Conservation (phyloP, 2,329 filamentous ascomycete species). For the Cladosporium cucumerinum region DNA sequence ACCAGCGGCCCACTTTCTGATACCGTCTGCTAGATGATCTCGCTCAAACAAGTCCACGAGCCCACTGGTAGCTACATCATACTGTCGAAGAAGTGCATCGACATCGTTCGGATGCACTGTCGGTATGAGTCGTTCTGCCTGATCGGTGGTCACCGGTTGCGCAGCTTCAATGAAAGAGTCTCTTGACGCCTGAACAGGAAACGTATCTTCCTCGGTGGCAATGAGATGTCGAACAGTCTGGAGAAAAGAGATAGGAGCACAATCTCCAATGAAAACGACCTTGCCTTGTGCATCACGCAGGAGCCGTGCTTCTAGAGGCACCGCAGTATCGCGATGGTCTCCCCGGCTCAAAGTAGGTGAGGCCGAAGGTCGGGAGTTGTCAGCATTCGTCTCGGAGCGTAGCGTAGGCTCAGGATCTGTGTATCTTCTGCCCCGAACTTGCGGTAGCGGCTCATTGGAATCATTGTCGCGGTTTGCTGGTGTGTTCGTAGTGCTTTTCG, state of each 20-base stretch:
- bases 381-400: not conserved
- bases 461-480: slow-evolving; percentile 20
- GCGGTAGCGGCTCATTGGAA: not conserved
- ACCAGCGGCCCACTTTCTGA: slow-evolving; percentile 29
- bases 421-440: not conserved
- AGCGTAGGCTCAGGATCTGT: not conserved
- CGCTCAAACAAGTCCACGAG: slow-evolving; percentile 50
- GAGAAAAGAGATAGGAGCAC: slow-evolving; percentile 51
- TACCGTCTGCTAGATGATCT: slow-evolving; percentile 29
- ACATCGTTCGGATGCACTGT: slow-evolving; percentile 40
- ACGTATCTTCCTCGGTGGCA: slow-evolving; percentile 41
- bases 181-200: slow-evolving; percentile 20
- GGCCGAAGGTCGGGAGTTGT: slow-evolving; percentile 4
- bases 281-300: slow-evolving; percentile 53
- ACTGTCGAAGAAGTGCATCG: slow-evolving; percentile 42
- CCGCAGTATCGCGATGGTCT: slow-evolving; percentile 38
- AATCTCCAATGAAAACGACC: slow-evolving; percentile 54
- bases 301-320: slow-evolving; percentile 45
- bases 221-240: slow-evolving; percentile 52
- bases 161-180: slow-evolving; percentile 26
- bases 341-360: slow-evolving; percentile 23
- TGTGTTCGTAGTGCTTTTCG: slow-evolving; percentile 33
- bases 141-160: slow-evolving; percentile 10
- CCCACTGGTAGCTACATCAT: slow-evolving; percentile 46
- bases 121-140: slow-evolving; percentile 29